These are phyloP conservation scores for Sanghuangporus weigelae DNA, from an alignment of 1,284 basidiomycete genomes.

Conservation along the genomic window DNA sequence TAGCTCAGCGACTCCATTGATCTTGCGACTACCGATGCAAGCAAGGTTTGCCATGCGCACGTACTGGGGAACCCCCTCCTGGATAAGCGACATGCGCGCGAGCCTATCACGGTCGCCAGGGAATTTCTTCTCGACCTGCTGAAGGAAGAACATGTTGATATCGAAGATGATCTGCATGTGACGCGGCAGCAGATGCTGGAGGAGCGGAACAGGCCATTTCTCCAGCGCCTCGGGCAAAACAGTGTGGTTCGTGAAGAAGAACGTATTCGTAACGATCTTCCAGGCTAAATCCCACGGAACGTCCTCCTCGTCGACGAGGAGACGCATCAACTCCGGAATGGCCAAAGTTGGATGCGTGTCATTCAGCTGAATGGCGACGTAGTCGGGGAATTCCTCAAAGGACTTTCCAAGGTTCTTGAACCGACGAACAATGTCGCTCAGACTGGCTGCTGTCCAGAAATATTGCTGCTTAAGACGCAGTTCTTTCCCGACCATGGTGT, in stretches of 20 bases:
- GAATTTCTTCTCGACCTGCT: slow-evolving; percentile 83
- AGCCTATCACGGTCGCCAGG: slow-evolving; percentile 80
- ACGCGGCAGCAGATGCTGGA: slow-evolving; percentile 78
- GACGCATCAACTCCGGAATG: slow-evolving; percentile 91
- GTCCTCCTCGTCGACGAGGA: slow-evolving; percentile 86
- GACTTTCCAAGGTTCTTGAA: slow-evolving; percentile 77
- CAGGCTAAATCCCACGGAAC: slow-evolving; percentile 80
- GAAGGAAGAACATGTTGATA: slow-evolving; percentile 62
- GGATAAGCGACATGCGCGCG: slow-evolving; percentile 83
- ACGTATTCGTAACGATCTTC: slow-evolving; percentile 81
- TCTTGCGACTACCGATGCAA: slow-evolving; percentile 77
- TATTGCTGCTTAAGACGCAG: slow-evolving; percentile 93
- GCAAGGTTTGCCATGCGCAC: slow-evolving; percentile 87
- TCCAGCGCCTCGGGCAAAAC: slow-evolving; percentile 52
- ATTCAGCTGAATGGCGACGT: slow-evolving; percentile 86
- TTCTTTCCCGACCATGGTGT: slow-evolving; percentile 81
- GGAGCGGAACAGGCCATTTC: slow-evolving; percentile 85
- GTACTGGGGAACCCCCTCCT: slow-evolving; percentile 81
- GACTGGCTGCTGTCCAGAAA: slow-evolving; percentile 84
- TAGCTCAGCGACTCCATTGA: slow-evolving; percentile 94
- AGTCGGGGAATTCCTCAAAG: slow-evolving; percentile 75
- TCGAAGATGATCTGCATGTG: slow-evolving; percentile 90
- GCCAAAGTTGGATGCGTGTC: slow-evolving; percentile 92
- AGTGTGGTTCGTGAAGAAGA: slow-evolving; percentile 93
- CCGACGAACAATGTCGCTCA: slow-evolving; percentile 81